phyloP scores from a whole-genome alignment of 768 basidiomycete species.

The Saitozyma podzolica region DNA sequence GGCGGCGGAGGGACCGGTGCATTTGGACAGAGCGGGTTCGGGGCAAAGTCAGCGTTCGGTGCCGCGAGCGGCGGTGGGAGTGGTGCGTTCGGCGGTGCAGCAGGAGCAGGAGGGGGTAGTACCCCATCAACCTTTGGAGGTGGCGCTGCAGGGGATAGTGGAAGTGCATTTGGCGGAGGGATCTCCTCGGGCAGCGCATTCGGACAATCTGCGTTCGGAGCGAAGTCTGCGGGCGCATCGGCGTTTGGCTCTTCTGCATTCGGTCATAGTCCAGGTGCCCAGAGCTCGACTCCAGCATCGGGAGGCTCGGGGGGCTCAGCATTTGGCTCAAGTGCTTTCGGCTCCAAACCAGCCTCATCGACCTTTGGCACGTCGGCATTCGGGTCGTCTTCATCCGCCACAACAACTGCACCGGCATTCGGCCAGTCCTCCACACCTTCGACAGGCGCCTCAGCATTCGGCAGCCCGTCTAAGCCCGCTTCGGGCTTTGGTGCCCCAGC shows the following conservation, averaged over 20 bases:
- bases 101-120: conserved; percentile 16
- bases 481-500: conserved; percentile 8
- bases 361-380: conserved; percentile 1
- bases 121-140: conserved; percentile 8
- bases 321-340: conserved; percentile 17
- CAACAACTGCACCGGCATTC: conserved; percentile 2
- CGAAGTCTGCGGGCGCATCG: conserved; percentile 5
- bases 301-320: conserved; percentile 8
- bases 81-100: conserved; percentile 12
- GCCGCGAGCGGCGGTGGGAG: conserved; percentile 3
- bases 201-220: conserved; percentile 18
- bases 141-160: conserved; percentile 24
- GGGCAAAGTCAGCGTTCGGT: conserved; percentile 6
- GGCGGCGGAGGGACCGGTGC: conserved; percentile 12
- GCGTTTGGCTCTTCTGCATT: conserved; percentile 12
- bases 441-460: conserved; percentile 1
- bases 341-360: conserved; percentile 7
- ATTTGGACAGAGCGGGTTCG: conserved; percentile 27
- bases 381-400: neutral
- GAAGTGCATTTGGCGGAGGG: conserved; percentile 3
- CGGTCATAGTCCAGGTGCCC: neutral
- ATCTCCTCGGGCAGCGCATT: conserved; percentile 15
- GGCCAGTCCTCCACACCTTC: neutral
- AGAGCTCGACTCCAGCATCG: conserved; percentile 1
- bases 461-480: conserved; percentile 4